phyloP scores from a whole-genome alignment of 2,329 filamentous ascomycete species.

The Phialophora macrospora region DNA sequence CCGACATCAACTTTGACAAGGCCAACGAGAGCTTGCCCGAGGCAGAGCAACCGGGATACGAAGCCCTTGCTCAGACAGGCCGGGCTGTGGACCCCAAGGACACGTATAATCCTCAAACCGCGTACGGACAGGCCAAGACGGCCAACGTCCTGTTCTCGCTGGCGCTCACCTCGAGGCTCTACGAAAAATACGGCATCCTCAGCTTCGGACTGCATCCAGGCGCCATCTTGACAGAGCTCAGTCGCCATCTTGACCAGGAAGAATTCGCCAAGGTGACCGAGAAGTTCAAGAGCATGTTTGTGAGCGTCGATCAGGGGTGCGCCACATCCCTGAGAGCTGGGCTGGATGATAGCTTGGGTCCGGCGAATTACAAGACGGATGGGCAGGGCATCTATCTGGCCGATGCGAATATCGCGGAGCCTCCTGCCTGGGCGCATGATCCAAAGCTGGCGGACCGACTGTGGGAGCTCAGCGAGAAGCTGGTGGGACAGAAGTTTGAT shows the following conservation, averaged over 20 bases:
- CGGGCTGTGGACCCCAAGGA: conserved; percentile 6
- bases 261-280: conserved; percentile 15
- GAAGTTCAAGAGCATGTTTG: conserved; percentile 4
- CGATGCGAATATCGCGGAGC: background rate
- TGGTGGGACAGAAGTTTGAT: conserved; percentile 23
- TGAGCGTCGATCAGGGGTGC: conserved; percentile 8
- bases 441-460: conserved; percentile 6
- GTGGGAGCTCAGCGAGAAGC: conserved; percentile 19
- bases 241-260: conserved; percentile 38
- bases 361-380: background rate
- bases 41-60: conserved; percentile 26
- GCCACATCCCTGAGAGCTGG: conserved; percentile 12
- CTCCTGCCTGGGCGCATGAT: conserved; percentile 10
- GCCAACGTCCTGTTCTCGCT: conserved; percentile 55
- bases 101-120: conserved; percentile 41
- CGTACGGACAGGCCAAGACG: conserved; percentile 55
- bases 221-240: conserved; percentile 26
- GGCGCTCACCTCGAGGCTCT: conserved; percentile 42
- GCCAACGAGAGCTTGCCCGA: conserved; percentile 32
- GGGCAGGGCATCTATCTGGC: conserved; percentile 10
- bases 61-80: background rate
- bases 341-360: conserved; percentile 10
- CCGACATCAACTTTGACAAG: conserved; percentile 45
- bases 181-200: conserved; percentile 42
- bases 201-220: conserved; percentile 52